Base-by-base conservation (phyloP, 345 rosid species). In the Aethionema arabicum region DNA sequence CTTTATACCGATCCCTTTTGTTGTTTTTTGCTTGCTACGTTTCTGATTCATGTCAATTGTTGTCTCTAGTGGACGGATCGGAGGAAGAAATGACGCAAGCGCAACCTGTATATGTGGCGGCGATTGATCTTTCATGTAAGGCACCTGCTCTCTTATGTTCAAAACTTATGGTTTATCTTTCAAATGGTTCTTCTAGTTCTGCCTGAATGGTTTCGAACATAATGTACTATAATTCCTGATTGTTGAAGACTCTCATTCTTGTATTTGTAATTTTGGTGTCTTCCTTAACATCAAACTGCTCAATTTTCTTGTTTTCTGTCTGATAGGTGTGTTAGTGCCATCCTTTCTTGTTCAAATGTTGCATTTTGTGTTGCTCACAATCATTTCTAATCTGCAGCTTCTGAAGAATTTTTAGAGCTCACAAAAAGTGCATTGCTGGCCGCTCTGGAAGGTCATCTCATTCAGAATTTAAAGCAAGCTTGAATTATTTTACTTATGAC, bases 391-490 rank as follows among this genome's bases (percentile, higher is more conserved):
- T 56, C 47, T 80, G 76, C 83, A 93, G 97, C 96, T 63, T 90
- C 97, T 29, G 96, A 90, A 69, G 99, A 93, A 42, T 93, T 93
- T 82, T 79, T 93, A 87, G 99, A 90, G 76, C 99, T 90, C 39
- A 86, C 95, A 2, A 93, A 88, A 73, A 90, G 96, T 77, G 90
- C 99, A 31, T 76, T 93, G 63, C 79, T 83, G 71, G 97, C 99
- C 5, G 87, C 95, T 52, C 77, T 93, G 64, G 97, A 93, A 93
- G 97, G 97, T 90, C 66, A 51, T 32, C 49, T 55, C 37, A 46
- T 59, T 39, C 27, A 30, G 32, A 44, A 31, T 47, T 50, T 37
- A 32, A 68, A 42, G 56, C 67, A 72, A 13, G 30, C 57, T 48
- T 36, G 13, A 35, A 8, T 13, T 48, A 66, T 30, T 52, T 21